phyloP scores from a whole-genome alignment of 108 stramenopile species.

The Mediolabrus comicus region DNA sequence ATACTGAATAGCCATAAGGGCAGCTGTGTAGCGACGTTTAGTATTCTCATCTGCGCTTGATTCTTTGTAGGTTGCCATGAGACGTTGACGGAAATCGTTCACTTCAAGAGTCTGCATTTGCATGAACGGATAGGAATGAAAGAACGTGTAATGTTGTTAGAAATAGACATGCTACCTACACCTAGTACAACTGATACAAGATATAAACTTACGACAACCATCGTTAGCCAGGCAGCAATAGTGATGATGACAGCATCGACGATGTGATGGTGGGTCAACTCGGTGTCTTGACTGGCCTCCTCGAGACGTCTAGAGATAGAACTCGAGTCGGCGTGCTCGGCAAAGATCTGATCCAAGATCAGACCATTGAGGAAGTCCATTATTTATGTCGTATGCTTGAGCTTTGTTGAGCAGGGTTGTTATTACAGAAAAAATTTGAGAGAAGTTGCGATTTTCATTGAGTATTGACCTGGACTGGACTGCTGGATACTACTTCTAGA shows the following conservation, averaged over 20 bases:
- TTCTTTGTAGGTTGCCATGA: neutral
- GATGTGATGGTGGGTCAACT: neutral
- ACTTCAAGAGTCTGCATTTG: conserved; percentile 30
- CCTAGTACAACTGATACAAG: neutral
- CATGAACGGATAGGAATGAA: neutral
- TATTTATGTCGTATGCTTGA: neutral
- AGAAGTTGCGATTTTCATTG: no score
- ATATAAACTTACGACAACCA: conserved; percentile 7
- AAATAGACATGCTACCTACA: neutral
- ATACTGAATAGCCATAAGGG: conserved; percentile 21
- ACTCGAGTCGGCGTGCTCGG: no score
- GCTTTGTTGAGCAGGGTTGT: no score
- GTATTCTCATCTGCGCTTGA: neutral
- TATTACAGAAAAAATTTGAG: no score
- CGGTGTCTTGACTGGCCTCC: neutral
- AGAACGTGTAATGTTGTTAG: neutral
- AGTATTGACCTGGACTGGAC: no score
- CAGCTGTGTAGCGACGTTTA: conserved; percentile 5
- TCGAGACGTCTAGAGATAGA: neutral
- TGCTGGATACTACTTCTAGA: no score
- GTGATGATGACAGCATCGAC: neutral
- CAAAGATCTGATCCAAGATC: neutral
- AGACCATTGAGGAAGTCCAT: neutral
- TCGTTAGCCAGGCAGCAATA: conserved; percentile 6
- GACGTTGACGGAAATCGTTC: conserved; percentile 27